A percentile compares a stretch with the other conserved stretches of the same genome.
Evolutionary conservation across 2,329 filamentous ascomycete genomes (phyloP).

Genomic region (Exophiala sp.): DNA sequence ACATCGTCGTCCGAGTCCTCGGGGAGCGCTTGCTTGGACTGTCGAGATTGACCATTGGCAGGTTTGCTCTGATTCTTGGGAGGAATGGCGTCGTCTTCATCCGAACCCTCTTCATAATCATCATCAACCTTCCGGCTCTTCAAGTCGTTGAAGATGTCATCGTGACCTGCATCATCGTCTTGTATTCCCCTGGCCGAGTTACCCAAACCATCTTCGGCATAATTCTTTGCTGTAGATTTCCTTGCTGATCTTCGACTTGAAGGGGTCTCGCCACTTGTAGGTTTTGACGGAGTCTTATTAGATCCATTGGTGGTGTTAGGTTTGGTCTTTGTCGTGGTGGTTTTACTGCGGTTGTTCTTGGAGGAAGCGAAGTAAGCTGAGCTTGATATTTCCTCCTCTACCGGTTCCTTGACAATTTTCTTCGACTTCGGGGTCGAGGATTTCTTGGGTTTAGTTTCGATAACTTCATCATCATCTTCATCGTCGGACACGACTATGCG

Average conservation of each 20-base stretch:
- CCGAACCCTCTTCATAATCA: slow-evolving; percentile 60
- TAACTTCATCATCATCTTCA: slow-evolving; percentile 55
- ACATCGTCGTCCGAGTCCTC: slow-evolving; percentile 31
- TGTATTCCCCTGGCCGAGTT: slow-evolving; percentile 57
- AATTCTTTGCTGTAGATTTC: slow-evolving; percentile 33
- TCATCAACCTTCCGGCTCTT: slow-evolving; percentile 61
- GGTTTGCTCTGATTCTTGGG: slow-evolving; percentile 29
- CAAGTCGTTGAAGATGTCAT: slow-evolving; percentile 74
- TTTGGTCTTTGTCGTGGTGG: slow-evolving; percentile 24
- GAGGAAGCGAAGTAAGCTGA: slow-evolving; percentile 57
- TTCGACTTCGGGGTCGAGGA: slow-evolving; percentile 35
- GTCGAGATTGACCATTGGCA: slow-evolving; percentile 5
- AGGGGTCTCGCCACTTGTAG: slow-evolving; percentile 33
- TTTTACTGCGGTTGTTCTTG: slow-evolving; percentile 42
- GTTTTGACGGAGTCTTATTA: slow-evolving; percentile 20
- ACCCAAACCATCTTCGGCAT: slow-evolving; percentile 40
- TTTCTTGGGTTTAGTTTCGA: slow-evolving; percentile 33
- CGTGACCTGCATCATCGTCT: slow-evolving; percentile 64
- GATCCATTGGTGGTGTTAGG: slow-evolving; percentile 22
- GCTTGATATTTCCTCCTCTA: slow-evolving; percentile 54
- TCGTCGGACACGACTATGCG: slow-evolving; percentile 76
- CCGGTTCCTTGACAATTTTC: slow-evolving; percentile 38
- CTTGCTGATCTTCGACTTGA: slow-evolving; percentile 29
- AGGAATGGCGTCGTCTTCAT: slow-evolving; percentile 47
- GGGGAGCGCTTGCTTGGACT: slow-evolving; percentile 20